Evolutionary conservation across 2,329 filamentous ascomycete species (phyloP).

Genomic region (Parascedosporium putredinis): DNA sequence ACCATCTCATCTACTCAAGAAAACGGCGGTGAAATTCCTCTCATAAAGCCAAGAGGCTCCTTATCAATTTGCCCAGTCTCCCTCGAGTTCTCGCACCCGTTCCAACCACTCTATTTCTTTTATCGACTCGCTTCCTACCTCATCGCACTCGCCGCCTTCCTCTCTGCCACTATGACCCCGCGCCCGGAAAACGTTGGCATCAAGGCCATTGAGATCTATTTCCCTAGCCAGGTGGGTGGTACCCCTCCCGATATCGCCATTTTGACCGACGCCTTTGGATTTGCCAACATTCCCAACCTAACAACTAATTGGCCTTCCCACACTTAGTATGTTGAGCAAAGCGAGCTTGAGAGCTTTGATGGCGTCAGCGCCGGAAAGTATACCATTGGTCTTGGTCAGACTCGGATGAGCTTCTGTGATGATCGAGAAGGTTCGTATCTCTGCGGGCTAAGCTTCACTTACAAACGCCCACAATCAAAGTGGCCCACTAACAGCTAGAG

Average conservation of each 20-base stretch:
- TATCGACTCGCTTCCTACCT: background rate
- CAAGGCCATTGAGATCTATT: slow-evolving; percentile 87
- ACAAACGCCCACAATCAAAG: slow-evolving; percentile 8
- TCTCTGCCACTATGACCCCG: slow-evolving; percentile 47
- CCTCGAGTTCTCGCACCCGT: background rate
- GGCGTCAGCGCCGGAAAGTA: slow-evolving; percentile 75
- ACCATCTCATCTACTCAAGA: background rate
- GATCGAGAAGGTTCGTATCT: slow-evolving; percentile 64
- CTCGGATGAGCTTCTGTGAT: slow-evolving; percentile 87
- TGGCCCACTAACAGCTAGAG: slow-evolving; percentile 13
- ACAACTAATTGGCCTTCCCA: background rate
- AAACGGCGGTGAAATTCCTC: slow-evolving; percentile 8
- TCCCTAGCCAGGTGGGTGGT: slow-evolving; percentile 66
- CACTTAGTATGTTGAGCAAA: slow-evolving; percentile 69
- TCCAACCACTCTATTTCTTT: background rate
- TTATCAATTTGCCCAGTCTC: background rate
- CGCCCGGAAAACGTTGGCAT: slow-evolving; percentile 84
- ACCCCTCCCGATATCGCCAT: slow-evolving; percentile 7
- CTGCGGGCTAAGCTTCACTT: background rate
- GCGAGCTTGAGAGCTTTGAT: slow-evolving; percentile 78
- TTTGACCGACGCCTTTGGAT: background rate
- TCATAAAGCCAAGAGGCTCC: slow-evolving; percentile 2
- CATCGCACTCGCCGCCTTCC: slow-evolving; percentile 1
- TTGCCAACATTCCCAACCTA: background rate
- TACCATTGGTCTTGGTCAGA: slow-evolving; percentile 84